These are phyloP conservation scores for Blastobotrys serpentis DNA, from an alignment of 1,139 yeast genomes.

Conservation along the genomic window DNA sequence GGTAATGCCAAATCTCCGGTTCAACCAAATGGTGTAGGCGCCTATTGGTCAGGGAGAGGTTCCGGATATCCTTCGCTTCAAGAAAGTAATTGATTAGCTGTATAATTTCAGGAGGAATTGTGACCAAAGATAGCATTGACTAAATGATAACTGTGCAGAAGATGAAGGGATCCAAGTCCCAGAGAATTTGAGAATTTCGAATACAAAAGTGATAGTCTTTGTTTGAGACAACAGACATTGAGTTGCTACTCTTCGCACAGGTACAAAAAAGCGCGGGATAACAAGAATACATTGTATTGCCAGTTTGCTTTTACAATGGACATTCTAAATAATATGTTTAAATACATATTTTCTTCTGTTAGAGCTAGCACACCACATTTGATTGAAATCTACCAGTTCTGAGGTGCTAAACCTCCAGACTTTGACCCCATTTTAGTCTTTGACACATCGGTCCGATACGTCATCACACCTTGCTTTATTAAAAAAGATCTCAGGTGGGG, in stretches of 20 bases:
- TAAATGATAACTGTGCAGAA: not conserved
- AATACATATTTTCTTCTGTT: no score
- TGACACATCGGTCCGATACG: not conserved
- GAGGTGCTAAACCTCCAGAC: no score
- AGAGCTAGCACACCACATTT: no score
- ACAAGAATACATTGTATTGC: no score
- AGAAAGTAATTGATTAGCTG: conserved; percentile 3
- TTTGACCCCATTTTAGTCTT: not conserved
- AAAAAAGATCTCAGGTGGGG: not conserved
- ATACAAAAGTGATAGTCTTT: not conserved
- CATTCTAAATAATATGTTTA: no score
- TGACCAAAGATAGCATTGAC: not conserved
- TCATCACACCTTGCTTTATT: not conserved
- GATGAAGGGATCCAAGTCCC: no score
- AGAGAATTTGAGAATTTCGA: not conserved
- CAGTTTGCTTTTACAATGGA: no score
- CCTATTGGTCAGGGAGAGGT: not conserved
- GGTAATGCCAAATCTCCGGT: conserved; percentile 6
- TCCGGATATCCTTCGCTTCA: not conserved
- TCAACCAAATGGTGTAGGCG: not conserved
- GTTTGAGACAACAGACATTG: not conserved
- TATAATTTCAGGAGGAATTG: not conserved
- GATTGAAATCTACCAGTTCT: no score
- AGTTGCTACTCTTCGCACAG: not conserved
- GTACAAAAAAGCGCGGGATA: not conserved